These are phyloP conservation scores for Sophora flavescens DNA, from an alignment of 306 rosid species.

Conservation along the genomic window DNA sequence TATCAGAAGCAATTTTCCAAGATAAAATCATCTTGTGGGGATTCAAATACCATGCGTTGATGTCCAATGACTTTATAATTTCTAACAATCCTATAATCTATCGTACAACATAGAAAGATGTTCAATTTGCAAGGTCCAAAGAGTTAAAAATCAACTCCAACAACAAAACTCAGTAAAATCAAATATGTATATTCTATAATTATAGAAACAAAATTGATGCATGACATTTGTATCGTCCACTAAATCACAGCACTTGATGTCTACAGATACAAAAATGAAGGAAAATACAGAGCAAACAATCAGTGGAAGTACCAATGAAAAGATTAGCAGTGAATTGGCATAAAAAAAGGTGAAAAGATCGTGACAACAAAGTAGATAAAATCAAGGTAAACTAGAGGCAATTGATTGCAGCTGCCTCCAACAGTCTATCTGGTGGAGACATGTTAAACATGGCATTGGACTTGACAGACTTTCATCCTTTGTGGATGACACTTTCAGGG, in stretches of 20 bases:
- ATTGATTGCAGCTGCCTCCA: conserved; percentile 18
- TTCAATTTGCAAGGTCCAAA: conserved; percentile 11
- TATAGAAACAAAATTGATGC: neutral
- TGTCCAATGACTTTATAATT: neutral
- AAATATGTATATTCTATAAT: neutral
- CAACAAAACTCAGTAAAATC: neutral
- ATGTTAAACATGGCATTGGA: neutral
- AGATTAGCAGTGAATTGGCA: conserved; percentile 16
- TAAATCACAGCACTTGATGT: conserved; percentile 21
- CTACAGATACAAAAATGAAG: conserved; percentile 16
- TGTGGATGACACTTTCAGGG: conserved; percentile 4
- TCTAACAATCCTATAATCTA: neutral
- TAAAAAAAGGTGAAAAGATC: neutral
- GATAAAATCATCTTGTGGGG: neutral
- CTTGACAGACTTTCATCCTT: conserved; percentile 20
- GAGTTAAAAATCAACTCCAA: neutral
- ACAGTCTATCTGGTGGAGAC: conserved; percentile 29
- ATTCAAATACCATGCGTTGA: neutral
- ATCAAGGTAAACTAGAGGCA: neutral
- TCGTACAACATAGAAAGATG: neutral
- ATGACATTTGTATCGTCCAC: conserved; percentile 1
- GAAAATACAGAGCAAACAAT: conserved; percentile 20
- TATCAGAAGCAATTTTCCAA: conserved; percentile 6
- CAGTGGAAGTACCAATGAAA: conserved; percentile 1
- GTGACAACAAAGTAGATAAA: neutral